phyloP scores from a whole-genome alignment of 257 asterid species.

The Cruciata laevipes region DNA sequence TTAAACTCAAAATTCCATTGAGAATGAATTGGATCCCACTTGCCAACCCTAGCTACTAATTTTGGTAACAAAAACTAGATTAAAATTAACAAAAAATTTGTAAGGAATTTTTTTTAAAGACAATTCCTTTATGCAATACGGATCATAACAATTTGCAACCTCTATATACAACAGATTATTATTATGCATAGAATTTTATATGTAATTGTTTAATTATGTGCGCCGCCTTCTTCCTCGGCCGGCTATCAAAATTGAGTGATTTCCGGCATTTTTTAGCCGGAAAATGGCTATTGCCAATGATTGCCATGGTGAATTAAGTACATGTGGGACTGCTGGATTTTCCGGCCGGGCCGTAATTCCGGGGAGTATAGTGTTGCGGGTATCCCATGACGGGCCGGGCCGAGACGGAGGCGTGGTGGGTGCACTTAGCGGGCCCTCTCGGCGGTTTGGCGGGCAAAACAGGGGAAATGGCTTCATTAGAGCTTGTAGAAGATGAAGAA shows the following conservation, averaged over 20 bases:
- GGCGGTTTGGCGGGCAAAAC: slow-evolving; percentile 18
- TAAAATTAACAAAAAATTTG: no score
- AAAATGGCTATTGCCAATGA: slow-evolving; percentile 40
- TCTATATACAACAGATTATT: slow-evolving; percentile 22
- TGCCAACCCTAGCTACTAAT: not conserved
- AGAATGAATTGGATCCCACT: not conserved
- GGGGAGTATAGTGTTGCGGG: slow-evolving; percentile 28
- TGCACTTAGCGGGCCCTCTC: slow-evolving; percentile 18
- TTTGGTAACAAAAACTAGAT: no score
- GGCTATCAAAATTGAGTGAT: slow-evolving; percentile 5
- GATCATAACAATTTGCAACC: slow-evolving; percentile 21
- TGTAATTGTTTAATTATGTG: not conserved
- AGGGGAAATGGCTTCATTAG: slow-evolving; percentile 28
- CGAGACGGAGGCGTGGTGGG: slow-evolving; percentile 24
- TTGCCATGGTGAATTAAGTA: slow-evolving; percentile 46
- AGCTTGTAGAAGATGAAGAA: slow-evolving; percentile 30
- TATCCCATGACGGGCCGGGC: slow-evolving; percentile 30
- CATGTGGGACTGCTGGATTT: slow-evolving; percentile 30
- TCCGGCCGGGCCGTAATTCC: slow-evolving; percentile 26
- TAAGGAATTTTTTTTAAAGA: no score
- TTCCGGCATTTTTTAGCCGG: not conserved
- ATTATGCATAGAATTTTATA: not conserved
- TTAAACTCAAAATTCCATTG: not conserved
- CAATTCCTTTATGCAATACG: slow-evolving; percentile 25
- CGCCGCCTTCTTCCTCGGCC: slow-evolving; percentile 5